Evolutionary conservation across 345 rosid species (phyloP).

Genomic region (Mallotus nudiflorus): DNA sequence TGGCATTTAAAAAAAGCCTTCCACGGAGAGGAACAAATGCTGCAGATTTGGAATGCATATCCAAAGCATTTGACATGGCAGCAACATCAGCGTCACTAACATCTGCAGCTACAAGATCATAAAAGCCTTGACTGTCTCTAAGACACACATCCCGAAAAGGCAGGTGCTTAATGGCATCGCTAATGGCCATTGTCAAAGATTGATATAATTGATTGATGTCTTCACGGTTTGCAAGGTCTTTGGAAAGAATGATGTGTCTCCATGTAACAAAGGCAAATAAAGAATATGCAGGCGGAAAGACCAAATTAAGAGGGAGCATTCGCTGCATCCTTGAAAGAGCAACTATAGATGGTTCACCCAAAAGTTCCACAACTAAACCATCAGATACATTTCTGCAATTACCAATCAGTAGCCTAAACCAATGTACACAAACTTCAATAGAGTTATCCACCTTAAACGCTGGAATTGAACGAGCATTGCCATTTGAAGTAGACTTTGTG

Average conservation of each 20-base stretch:
- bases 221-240: constrained; percentile 60
- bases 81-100: constrained; percentile 88
- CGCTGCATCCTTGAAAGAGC: constrained; percentile 97
- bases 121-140: constrained; percentile 77
- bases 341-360: constrained; percentile 81
- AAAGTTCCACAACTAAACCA: constrained; percentile 83
- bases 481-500: constrained; percentile 74
- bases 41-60: constrained; percentile 61
- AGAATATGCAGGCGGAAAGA: constrained; percentile 87
- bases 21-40: constrained; percentile 93
- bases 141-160: constrained; percentile 93
- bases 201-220: constrained; percentile 75
- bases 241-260: constrained; percentile 63
- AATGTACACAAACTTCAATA: constrained; percentile 76
- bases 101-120: constrained; percentile 85
- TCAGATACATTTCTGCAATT: constrained; percentile 84
- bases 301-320: constrained; percentile 78
- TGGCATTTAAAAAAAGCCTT: constrained; percentile 79
- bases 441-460: constrained; percentile 63
- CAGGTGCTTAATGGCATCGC: constrained; percentile 75
- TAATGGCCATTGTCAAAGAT: constrained; percentile 71
- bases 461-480: constrained; percentile 64
- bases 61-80: constrained; percentile 58
- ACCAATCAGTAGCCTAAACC: constrained; percentile 91
- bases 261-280: constrained; percentile 81